Base-by-base conservation (phyloP, 2,329 filamentous ascomycete genomes). In the Fusarium nurragi region DNA sequence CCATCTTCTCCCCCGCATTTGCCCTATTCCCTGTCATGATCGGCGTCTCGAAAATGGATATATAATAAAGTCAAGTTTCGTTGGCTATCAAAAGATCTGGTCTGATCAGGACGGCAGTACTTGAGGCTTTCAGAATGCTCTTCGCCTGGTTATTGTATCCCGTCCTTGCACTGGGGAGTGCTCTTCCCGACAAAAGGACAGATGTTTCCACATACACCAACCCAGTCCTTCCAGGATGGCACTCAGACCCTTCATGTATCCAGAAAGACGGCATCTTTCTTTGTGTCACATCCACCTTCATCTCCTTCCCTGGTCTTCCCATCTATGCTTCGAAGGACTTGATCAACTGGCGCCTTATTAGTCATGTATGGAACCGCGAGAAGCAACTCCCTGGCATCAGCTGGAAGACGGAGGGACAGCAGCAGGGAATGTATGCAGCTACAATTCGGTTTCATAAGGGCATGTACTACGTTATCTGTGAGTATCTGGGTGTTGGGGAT, bases 261-360 rank as follows among this genome's bases (percentile, higher is more conserved):
- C 76, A 77, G 45, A 71, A 81, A 19, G 69, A 80, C 30, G 76
- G 78, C n/a, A 81, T 78, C 6, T 84, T 83, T 67, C 84, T 82
- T 70, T 84, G 81, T 61, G 80, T 78, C 4, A 81, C 81, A 0
- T 85, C 83, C 0, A 84, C 80, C 2, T 86, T 86, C 64, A 80
- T 81, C 50, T 75, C 78, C 1, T 86, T 85, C 63, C 83, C 84
- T 0, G 83, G 83, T 1, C 73, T 85, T 6, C 83, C 83, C 0
- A 78, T 86, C 19, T 81, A 85, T 65, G 81, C 82, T 3, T 84
- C 80, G n/a, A 79, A 77, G 50, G 83, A 86, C 65, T 69, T 87
- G 18, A 64, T 77, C 16, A 79, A 80, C 49, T 86, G 83, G 83
- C 81, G 79, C 54, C 75, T 81, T 9, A 68, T 74, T 47, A 76